A percentile compares a stretch with the other conserved stretches of the same genome.
These are phyloP conservation scores for Catenaria anguillulae DNA, from an alignment of 371 early-diverging fungal species.

Conservation along the genomic window DNA sequence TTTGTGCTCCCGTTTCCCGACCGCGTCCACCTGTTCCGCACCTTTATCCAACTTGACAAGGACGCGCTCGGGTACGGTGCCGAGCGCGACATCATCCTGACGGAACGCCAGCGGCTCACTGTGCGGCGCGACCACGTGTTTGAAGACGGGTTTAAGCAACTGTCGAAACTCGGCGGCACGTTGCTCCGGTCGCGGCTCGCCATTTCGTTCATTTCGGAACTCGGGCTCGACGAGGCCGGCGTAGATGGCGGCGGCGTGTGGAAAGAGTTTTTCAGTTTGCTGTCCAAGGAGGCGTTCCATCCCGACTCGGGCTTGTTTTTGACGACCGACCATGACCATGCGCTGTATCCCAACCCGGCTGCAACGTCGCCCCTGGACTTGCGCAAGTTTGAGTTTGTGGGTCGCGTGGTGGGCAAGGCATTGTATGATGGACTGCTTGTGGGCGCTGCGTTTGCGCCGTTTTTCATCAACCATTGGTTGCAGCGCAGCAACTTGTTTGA, in stretches of 20 bases:
- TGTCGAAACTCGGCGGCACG: slow-evolving; percentile 39
- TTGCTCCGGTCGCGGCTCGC: slow-evolving; percentile 55
- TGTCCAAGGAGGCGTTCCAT: slow-evolving; percentile 70
- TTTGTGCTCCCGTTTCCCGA: slow-evolving; percentile 80
- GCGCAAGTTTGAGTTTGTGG: slow-evolving; percentile 65
- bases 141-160: slow-evolving; percentile 65
- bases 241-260: slow-evolving; percentile 92
- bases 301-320: slow-evolving; percentile 59
- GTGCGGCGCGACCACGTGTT: slow-evolving; percentile 66
- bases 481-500: slow-evolving; percentile 62
- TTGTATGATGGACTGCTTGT: slow-evolving; percentile 82
- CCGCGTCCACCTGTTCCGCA: slow-evolving; percentile 71
- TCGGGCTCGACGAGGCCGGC: slow-evolving; percentile 77
- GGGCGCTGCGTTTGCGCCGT: slow-evolving; percentile 81
- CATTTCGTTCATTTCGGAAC: slow-evolving; percentile 70
- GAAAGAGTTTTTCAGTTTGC: slow-evolving; percentile 77
- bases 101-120: slow-evolving; percentile 11
- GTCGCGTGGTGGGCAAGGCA: slow-evolving; percentile 85
- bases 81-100: slow-evolving; percentile 4
- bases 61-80: slow-evolving; percentile 13
- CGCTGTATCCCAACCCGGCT: slow-evolving; percentile 44
- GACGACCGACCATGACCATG: slow-evolving; percentile 27
- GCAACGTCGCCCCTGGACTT: slow-evolving; percentile 19
- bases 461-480: slow-evolving; percentile 78
- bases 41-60: slow-evolving; percentile 53